Evolutionary conservation across 495 filamentous ascomycete species (phyloP).

Genomic region (Xylaria acuta): DNA sequence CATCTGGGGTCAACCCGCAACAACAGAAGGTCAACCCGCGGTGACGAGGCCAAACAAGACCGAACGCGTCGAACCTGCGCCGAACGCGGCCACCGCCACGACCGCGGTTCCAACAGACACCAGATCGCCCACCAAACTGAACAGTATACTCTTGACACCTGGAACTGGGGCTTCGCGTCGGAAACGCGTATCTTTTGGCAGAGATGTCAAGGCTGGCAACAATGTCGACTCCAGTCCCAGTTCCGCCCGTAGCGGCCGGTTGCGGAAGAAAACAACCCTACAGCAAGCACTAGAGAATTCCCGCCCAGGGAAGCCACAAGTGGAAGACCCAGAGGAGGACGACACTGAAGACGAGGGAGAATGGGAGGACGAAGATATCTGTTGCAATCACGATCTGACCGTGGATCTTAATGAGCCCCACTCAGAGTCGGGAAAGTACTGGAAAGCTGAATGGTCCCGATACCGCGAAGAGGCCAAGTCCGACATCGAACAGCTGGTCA

Average conservation of each 20-base stretch:
- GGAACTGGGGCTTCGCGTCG: slow-evolving; percentile 77
- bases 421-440: slow-evolving; percentile 87
- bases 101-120: slow-evolving; percentile 20
- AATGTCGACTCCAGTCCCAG: slow-evolving; percentile 64
- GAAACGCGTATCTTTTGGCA: slow-evolving; percentile 89
- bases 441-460: slow-evolving; percentile 87
- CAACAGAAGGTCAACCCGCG: slow-evolving; percentile 18
- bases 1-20: slow-evolving; percentile 82
- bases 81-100: slow-evolving; percentile 16
- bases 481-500: slow-evolving; percentile 78
- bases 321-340: slow-evolving; percentile 31
- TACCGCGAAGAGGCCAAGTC: slow-evolving; percentile 80
- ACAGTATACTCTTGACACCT: slow-evolving; percentile 83
- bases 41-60: slow-evolving; percentile 19
- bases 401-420: slow-evolving; percentile 80
- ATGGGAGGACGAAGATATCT: slow-evolving; percentile 52
- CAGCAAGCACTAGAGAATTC: slow-evolving; percentile 60
- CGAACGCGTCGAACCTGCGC: slow-evolving; percentile 18
- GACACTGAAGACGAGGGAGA: slow-evolving; percentile 43
- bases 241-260: slow-evolving; percentile 29
- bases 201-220: slow-evolving; percentile 60
- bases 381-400: slow-evolving; percentile 65
- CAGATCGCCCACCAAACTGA: slow-evolving; percentile 52
- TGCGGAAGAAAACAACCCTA: slow-evolving; percentile 56
- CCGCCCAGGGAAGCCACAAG: slow-evolving; percentile 39